Evolutionary conservation across 495 filamentous ascomycete genomes (phyloP).

Genomic region (Lichenothelia convexa): DNA sequence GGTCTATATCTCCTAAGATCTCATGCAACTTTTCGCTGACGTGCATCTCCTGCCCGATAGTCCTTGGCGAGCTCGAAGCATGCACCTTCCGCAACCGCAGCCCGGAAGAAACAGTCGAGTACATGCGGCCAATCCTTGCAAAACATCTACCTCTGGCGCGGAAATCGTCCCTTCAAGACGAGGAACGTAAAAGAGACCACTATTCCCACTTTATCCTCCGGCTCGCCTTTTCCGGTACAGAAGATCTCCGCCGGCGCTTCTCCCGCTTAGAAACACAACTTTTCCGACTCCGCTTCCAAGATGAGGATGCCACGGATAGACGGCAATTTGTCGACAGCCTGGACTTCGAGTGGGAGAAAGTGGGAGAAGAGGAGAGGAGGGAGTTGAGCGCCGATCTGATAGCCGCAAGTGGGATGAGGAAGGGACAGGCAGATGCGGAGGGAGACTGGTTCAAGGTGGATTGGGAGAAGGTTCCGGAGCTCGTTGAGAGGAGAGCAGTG

Average conservation of each 20-base stretch:
- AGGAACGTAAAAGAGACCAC: constrained; percentile 91
- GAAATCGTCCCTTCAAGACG: constrained; percentile 50
- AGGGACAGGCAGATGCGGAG: constrained; percentile 41
- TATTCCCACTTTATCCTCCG: constrained; percentile 96
- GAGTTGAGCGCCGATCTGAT: constrained; percentile 33
- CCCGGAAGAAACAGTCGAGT: constrained; percentile 52
- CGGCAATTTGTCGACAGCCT: constrained; percentile 59
- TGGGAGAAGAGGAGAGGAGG: constrained; percentile 55
- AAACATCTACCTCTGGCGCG: constrained; percentile 74
- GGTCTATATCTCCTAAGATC: constrained; percentile 27
- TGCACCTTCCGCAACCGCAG: constrained; percentile 87
- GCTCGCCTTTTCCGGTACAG: constrained; percentile 77
- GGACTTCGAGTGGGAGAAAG: constrained; percentile 64
- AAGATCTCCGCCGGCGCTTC: constrained; percentile 83
- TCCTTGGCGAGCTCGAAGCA: constrained; percentile 87
- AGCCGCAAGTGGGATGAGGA: constrained; percentile 34
- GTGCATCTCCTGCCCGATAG: constrained; percentile 27
- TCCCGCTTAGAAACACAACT: constrained; percentile 71
- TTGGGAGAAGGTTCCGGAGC: constrained; percentile 80
- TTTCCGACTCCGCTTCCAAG: constrained; percentile 60
- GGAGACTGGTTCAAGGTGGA: constrained; percentile 83
- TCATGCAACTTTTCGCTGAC: too few species aligned
- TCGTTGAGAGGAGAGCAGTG: constrained; percentile 64
- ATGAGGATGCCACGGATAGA: constrained; percentile 50
- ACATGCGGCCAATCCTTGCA: constrained; percentile 63